Evolutionary conservation across 2,329 filamentous ascomycete species (phyloP), one percentile per base, ranked within the genome.

Genomic region (Onygenales sp.): DNA sequence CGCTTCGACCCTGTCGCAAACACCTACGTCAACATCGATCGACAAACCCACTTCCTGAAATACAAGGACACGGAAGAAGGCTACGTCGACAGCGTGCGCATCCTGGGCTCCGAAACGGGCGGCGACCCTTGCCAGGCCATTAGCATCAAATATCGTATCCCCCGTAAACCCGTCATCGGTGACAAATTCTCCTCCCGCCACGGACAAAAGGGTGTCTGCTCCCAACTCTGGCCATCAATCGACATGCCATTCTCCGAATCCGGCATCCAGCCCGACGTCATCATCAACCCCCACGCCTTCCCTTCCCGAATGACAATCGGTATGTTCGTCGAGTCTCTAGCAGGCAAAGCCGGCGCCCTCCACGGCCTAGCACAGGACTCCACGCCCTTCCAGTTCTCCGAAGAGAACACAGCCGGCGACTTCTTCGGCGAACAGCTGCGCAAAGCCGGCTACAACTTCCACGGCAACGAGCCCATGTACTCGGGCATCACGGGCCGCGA

Each of bases 221-320:
- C 90, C 14, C 92, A 97, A 68, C 93, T 96, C 69, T 98, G 93
- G 90, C 93, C 91, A 0, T 81, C 85, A 2, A 77, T 87, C 55
- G 91, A 97, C 68, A 93, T 98, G 88, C 93, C 93, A 3, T 98
- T 97, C 73, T 90, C 88, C 2, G 93, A 98, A 74, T 88, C 87
- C 5, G 93, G 93, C 52, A 97, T 98, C 56, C 91, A 96, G 66
- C 93, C 93, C 8, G 93, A 98, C 71, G 80, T 95, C 63, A 98
- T 98, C 72, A 98, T 98, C 78, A 98, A 98, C 74, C 93, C 93
- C 42, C 93, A 98, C 79, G 93, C 93, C 66, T 98, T 98, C 80
- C 93, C 93, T 6, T 97, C 92, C 45, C 91, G 93, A 63, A 98
- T 98, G 93, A 98, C 93, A 17, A 98, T 98, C 67, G 93, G 93